A percentile compares a stretch with the other conserved stretches of the same genome.
Evolutionary conservation across 192 early-diverging fungal genomes (phyloP).

Genomic region (Coemansia erecta): DNA sequence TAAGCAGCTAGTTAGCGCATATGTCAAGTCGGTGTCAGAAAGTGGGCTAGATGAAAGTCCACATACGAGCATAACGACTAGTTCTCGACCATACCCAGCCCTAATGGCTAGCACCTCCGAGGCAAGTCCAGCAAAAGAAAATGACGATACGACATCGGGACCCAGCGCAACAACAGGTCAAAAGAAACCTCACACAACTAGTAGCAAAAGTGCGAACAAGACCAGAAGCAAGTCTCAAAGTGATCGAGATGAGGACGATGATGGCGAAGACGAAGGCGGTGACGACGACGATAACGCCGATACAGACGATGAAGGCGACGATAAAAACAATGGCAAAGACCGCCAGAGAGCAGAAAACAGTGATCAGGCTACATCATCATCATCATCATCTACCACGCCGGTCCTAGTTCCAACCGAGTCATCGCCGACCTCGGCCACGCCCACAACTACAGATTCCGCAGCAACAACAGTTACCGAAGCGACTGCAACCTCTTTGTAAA

Average conservation of each 20-base stretch:
- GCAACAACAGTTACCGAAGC: too few species aligned
- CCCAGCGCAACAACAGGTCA: slow-evolving; percentile 4
- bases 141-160: background rate
- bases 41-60: background rate
- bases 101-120: background rate
- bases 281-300: slow-evolving; percentile 17
- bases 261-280: slow-evolving; percentile 15
- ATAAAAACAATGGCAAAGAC: background rate
- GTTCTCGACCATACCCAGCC: background rate
- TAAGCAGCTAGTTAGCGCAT: slow-evolving; percentile 22
- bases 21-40: slow-evolving; percentile 23
- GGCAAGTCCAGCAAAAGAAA: background rate
- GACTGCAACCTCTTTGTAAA: too few species aligned
- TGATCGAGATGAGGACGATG: slow-evolving; percentile 13
- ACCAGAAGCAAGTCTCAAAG: background rate
- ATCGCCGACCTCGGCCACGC: background rate
- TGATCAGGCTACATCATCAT: background rate
- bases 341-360: slow-evolving; percentile 1
- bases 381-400: background rate
- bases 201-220: slow-evolving; percentile 1
- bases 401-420: background rate
- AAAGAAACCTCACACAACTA: slow-evolving; percentile 1
- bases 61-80: background rate
- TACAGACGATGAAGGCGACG: slow-evolving; percentile 6
- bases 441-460: too few species aligned